Evolutionary conservation across 257 asterid species (phyloP), one percentile per base, ranked within the genome.

Genomic region (Solanum bulbocastanum): DNA sequence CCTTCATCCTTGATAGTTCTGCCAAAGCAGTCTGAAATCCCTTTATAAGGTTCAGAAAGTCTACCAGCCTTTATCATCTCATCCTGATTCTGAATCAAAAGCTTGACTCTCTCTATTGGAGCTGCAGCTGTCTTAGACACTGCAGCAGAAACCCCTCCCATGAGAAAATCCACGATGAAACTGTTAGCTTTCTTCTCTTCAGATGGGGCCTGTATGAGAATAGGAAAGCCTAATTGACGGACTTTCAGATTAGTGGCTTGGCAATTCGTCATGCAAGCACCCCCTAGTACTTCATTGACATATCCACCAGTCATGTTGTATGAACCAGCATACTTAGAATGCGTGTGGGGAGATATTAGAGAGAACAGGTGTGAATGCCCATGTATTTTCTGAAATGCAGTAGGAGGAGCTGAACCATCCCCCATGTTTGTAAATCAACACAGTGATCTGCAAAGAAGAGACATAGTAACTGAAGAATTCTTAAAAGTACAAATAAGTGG

Each of bases 141-240:
- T 42, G 97, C 96, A 49, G 95, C 98, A 87, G 97, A 92, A 88
- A 95, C 97, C 86, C 97, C 98, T 91, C 98, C 98, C 98, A 93
- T 94, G 88, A 95, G 96, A 89, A 95, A 95, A 92, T 95, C 97
- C 89, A 91, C 91, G 88, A 93, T 27, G 87, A 95, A 95, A 68
- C 90, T 85, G 27, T 89, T 60, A 52, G 91, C 79, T 36, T 90
- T 87, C 88, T 89, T 93, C 37, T 92, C 97, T 49, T 90, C 90
- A 18, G 86, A 49, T 87, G 97, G 95, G 83, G 96, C 88, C 35
- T 73, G 93, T 60, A 93, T 89, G 42, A 92, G 68, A 74, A 94
- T 88, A 66, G 93, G 93, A 56, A 88, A 81, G 84, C 85, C 27
- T 20, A 93, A 91, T 81, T 93, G 88, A 81, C 46, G 89, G 86